Percentiles rank a stretch among this genome's conserved stretches.
These are phyloP conservation scores for Schizothecium vesticola DNA, from an alignment of 495 filamentous ascomycete genomes.

Conservation along the genomic window DNA sequence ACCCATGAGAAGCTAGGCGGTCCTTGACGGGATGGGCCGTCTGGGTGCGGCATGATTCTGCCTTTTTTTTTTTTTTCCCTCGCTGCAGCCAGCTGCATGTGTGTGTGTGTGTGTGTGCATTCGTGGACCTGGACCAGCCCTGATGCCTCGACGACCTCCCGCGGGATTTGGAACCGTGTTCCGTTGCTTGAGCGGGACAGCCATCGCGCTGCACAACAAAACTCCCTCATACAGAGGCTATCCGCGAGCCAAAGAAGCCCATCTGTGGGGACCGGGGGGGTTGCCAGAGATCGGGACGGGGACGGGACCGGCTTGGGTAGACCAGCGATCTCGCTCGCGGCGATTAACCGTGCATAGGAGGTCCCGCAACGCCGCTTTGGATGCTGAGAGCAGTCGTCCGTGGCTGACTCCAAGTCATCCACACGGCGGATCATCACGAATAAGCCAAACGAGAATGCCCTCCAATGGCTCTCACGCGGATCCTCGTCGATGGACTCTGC, in stretches of 20 bases:
- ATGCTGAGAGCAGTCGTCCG: background rate
- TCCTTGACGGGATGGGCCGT: constrained; percentile 18
- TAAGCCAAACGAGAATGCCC: background rate
- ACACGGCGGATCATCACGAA: background rate
- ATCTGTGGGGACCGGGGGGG: background rate
- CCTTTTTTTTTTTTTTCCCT: background rate
- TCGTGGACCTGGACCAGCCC: background rate
- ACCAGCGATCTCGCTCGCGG: background rate
- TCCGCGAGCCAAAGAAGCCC: background rate
- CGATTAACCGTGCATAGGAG: background rate
- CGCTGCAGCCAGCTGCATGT: constrained; percentile 17
- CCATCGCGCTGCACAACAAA: background rate
- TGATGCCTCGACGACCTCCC: background rate
- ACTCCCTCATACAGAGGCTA: background rate
- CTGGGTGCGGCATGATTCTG: constrained; percentile 12
- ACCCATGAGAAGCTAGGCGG: constrained; percentile 8
- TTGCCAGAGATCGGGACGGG: background rate
- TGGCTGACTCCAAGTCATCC: background rate
- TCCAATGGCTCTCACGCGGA: background rate
- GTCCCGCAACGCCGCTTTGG: background rate
- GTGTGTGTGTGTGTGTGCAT: constrained; percentile 13
- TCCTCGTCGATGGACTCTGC: background rate
- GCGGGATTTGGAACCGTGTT: background rate
- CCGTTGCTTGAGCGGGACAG: background rate
- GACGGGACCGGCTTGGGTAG: background rate